Percentiles rank a stretch among this genome's conserved stretches.
These are phyloP conservation scores for Cyclotella baltica DNA, from an alignment of 108 stramenopile genomes.

Conservation along the genomic window DNA sequence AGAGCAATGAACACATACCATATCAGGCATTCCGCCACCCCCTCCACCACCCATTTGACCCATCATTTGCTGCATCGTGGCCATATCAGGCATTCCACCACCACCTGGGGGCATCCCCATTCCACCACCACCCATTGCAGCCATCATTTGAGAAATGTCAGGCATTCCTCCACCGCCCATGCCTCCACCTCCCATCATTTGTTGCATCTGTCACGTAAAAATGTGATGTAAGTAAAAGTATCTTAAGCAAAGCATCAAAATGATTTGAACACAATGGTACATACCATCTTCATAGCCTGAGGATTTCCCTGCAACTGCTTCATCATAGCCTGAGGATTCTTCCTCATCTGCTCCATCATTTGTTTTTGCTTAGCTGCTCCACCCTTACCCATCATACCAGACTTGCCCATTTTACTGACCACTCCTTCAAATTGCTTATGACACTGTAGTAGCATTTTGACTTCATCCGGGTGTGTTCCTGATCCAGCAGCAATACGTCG, in stretches of 20 bases:
- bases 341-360: constrained; percentile 82
- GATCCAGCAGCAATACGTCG: constrained; percentile 92
- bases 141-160: constrained; percentile 72
- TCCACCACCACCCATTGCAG: constrained; percentile 60
- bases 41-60: constrained; percentile 52
- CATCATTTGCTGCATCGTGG: constrained; percentile 50
- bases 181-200: constrained; percentile 62
- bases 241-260: constrained; percentile 30
- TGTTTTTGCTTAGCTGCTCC: constrained; percentile 79
- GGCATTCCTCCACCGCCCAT: constrained; percentile 62
- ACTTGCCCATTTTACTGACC: constrained; percentile 94
- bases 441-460: constrained; percentile 82
- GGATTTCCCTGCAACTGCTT: constrained; percentile 90
- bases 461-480: constrained; percentile 89
- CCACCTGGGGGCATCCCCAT: constrained; percentile 44
- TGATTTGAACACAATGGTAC: constrained; percentile 26
- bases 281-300: constrained; percentile 85
- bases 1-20: constrained; percentile 35
- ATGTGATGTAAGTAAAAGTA: constrained; percentile 34
- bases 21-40: constrained; percentile 58
- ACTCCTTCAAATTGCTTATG: constrained; percentile 94
- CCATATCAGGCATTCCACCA: constrained; percentile 67
- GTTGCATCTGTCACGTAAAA: constrained; percentile 71
- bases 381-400: constrained; percentile 84
- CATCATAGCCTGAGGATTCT: constrained; percentile 82